phyloP scores from a whole-genome alignment of 257 asterid genomes.

The Misopates orontium region DNA sequence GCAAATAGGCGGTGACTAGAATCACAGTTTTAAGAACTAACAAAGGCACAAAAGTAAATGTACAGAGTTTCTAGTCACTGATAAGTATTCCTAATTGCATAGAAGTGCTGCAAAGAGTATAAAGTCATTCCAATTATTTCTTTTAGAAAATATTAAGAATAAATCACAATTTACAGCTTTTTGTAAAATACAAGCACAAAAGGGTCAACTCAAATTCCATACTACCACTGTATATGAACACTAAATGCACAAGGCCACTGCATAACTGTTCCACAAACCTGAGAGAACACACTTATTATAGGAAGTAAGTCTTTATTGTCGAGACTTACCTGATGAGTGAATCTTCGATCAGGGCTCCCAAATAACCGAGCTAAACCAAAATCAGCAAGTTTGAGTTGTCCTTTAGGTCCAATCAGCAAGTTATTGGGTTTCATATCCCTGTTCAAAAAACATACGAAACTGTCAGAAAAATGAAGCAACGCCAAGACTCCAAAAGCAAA shows the following conservation, averaged over 20 bases:
- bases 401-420: constrained; percentile 84
- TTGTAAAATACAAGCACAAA: constrained; percentile 6
- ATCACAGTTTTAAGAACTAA: constrained; percentile 12
- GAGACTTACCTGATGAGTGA: constrained; percentile 81
- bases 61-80: not conserved
- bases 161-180: not conserved
- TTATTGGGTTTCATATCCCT: constrained; percentile 99
- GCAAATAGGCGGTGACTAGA: constrained; percentile 9
- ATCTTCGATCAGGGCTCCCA: constrained; percentile 96
- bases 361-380: constrained; percentile 95
- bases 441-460: constrained; percentile 27
- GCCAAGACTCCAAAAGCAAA: constrained; percentile 21
- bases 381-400: constrained; percentile 96
- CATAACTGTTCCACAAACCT: not conserved
- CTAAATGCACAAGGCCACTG: not conserved
- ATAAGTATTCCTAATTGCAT: not conserved
- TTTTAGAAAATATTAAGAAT: not conserved
- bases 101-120: not conserved
- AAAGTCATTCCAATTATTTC: not conserved
- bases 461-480: constrained; percentile 15
- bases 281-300: not conserved
- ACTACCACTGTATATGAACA: not conserved
- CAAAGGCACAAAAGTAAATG: not conserved
- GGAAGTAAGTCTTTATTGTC: constrained; percentile 15
- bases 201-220: not conserved